phyloP scores from a whole-genome alignment of 805 yeast genomes.

The Metschnikowia corniflorae region DNA sequence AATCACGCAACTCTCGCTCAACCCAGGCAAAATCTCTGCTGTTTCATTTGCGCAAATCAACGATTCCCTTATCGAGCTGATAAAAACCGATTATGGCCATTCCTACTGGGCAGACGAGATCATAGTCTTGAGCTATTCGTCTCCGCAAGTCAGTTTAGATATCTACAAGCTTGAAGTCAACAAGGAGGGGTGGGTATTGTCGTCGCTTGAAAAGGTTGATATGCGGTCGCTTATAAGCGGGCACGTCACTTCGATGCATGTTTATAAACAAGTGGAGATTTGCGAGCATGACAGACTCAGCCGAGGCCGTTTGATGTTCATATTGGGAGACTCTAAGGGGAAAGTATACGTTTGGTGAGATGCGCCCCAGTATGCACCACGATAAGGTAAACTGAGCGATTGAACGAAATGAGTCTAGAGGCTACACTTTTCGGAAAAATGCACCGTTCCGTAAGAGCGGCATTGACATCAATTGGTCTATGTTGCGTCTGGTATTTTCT shows the following conservation, averaged over 20 bases:
- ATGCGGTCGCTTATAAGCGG: constrained; percentile 5
- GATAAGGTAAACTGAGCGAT: too few relatives aligned
- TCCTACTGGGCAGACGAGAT: constrained; percentile 37
- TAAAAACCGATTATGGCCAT: constrained; percentile 25
- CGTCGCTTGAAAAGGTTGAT: constrained; percentile 12
- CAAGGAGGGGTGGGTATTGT: constrained; percentile 15
- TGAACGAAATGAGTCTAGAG: too few relatives aligned
- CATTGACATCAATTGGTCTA: constrained; percentile 32
- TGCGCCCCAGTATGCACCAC: too few relatives aligned
- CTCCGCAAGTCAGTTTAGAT: constrained; percentile 16
- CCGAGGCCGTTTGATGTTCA: constrained; percentile 38
- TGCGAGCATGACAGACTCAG: constrained; percentile 35
- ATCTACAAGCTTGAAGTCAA: constrained; percentile 22
- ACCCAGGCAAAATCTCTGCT: constrained; percentile 20
- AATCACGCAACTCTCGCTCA: constrained; percentile 24
- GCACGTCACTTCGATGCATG: constrained; percentile 28
- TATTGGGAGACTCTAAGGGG: constrained; percentile 55
- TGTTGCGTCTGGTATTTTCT: constrained; percentile 61
- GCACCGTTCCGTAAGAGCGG: neutral
- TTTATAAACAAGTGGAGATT: constrained; percentile 26
- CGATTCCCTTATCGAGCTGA: constrained; percentile 24
- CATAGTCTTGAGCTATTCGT: constrained; percentile 27
- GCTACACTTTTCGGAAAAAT: neutral
- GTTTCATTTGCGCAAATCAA: constrained; percentile 31
- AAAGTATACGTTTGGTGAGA: constrained; percentile 34